phyloP scores from a whole-genome alignment of 345 rosid genomes.

The Microthlaspi erraticum region DNA sequence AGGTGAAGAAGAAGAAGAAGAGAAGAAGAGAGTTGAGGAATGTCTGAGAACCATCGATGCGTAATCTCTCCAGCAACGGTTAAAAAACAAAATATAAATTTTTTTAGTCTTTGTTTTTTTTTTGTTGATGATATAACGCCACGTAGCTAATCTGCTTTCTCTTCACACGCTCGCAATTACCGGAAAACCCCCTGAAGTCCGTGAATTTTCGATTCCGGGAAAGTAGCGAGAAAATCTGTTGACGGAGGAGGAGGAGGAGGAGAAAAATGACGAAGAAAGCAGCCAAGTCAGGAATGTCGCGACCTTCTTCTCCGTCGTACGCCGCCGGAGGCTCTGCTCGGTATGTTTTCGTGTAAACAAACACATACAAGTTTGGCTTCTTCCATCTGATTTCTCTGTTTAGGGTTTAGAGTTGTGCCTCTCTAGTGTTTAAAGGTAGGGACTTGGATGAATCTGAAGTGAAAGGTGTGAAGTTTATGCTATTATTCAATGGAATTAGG shows the following conservation, averaged over 20 bases:
- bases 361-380: neutral
- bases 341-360: constrained; percentile 29
- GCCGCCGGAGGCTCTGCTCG: constrained; percentile 36
- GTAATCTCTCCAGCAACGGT: constrained; percentile 5
- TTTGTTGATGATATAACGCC: constrained; percentile 30
- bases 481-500: neutral
- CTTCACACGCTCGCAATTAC: constrained; percentile 18
- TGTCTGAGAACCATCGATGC: constrained; percentile 54
- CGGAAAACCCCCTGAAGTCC: constrained; percentile 15
- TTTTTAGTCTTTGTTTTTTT: neutral
- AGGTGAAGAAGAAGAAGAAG: constrained; percentile 22
- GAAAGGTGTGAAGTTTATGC: constrained; percentile 7
- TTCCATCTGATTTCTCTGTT: constrained; percentile 23
- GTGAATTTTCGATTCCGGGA: constrained; percentile 19
- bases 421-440: constrained; percentile 9
- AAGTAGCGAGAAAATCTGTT: constrained; percentile 21
- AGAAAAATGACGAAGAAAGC: constrained; percentile 47
- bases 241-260: neutral
- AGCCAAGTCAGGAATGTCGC: constrained; percentile 37
- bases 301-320: constrained; percentile 38
- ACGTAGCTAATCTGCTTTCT: constrained; percentile 9
- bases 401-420: constrained; percentile 30
- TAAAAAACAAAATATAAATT: neutral
- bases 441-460: neutral
- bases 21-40: constrained; percentile 36